These are phyloP conservation scores for Aurantiochytrium sp. DNA, from an alignment of 108 stramenopile genomes.

Conservation along the genomic window DNA sequence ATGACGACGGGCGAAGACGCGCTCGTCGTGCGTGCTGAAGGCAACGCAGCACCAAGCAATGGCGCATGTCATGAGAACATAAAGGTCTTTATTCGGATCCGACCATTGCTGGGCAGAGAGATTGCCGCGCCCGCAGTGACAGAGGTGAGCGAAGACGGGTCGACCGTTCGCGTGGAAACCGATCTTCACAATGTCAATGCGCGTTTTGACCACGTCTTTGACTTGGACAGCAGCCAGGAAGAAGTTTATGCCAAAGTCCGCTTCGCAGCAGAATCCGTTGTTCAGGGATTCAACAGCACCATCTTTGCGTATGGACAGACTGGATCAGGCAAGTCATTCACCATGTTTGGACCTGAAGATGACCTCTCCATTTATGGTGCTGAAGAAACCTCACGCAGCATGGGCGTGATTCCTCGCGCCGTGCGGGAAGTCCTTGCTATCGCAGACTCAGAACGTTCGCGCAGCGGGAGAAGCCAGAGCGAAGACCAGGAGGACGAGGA, in stretches of 20 bases:
- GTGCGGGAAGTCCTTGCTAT: slow-evolving; percentile 23
- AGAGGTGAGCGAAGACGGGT: background rate
- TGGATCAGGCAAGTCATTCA: slow-evolving; percentile 50
- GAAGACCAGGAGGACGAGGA: slow-evolving; percentile 51
- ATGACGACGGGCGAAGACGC: background rate
- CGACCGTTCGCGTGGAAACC: background rate
- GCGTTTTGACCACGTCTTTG: slow-evolving; percentile 43
- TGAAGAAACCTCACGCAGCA: slow-evolving; percentile 28
- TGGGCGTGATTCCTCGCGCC: slow-evolving; percentile 43
- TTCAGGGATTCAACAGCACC: slow-evolving; percentile 45
- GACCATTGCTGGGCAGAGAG: background rate
- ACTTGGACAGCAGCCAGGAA: slow-evolving; percentile 27
- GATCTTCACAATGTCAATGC: background rate
- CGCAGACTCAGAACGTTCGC: background rate
- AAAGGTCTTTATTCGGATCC: background rate
- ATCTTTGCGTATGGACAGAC: slow-evolving; percentile 56
- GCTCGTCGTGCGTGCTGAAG: background rate
- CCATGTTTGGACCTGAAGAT: slow-evolving; percentile 43
- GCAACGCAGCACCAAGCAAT: background rate
- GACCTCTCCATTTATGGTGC: slow-evolving; percentile 14
- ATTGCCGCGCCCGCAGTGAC: background rate
- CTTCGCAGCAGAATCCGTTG: slow-evolving; percentile 32
- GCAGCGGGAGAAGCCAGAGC: slow-evolving; percentile 38
- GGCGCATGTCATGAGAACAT: background rate
- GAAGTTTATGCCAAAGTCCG: slow-evolving; percentile 39